Evolutionary conservation across 495 filamentous ascomycete species (phyloP).

Genomic region (Amniculicola lignicola): DNA sequence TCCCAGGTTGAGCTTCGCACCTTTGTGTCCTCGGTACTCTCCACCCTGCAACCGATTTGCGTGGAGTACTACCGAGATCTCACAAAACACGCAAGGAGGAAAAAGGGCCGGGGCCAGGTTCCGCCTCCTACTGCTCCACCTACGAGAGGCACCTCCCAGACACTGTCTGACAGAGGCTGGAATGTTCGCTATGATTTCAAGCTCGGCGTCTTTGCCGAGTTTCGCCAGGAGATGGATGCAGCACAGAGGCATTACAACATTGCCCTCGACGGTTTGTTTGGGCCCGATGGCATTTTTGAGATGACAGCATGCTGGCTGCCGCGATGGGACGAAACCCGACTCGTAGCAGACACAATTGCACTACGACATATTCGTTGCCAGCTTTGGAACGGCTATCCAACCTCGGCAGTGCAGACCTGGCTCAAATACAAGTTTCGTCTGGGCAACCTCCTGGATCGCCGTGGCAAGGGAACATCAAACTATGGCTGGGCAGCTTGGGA

Average conservation of each 20-base stretch:
- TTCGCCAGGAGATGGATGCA: constrained; percentile 82
- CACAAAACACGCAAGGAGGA: constrained; percentile 81
- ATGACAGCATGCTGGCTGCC: constrained; percentile 78
- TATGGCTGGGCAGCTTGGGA: constrained; percentile 91
- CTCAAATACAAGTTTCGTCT: constrained; percentile 66
- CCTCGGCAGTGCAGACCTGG: constrained; percentile 74
- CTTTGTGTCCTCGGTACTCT: constrained; percentile 62
- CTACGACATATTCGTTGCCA: constrained; percentile 77
- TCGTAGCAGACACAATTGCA: constrained; percentile 74
- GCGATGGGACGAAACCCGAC: constrained; percentile 78
- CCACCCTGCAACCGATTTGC: constrained; percentile 57
- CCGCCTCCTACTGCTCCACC: constrained; percentile 83
- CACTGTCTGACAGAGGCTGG: constrained; percentile 81
- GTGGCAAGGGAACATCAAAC: constrained; percentile 74
- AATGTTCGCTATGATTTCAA: constrained; percentile 92
- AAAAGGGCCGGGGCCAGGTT: constrained; percentile 67
- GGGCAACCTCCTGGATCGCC: constrained; percentile 70
- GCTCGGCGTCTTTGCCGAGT: constrained; percentile 82
- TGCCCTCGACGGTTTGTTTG: constrained; percentile 77
- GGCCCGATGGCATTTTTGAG: constrained; percentile 72
- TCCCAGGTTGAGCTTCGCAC: constrained; percentile 58
- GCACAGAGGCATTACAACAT: constrained; percentile 78
- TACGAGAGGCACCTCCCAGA: constrained; percentile 76
- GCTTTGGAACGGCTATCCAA: constrained; percentile 70
- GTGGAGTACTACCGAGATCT: constrained; percentile 89